Base-by-base conservation (phyloP, 495 filamentous ascomycete genomes). In the Aspergillus affinis region DNA sequence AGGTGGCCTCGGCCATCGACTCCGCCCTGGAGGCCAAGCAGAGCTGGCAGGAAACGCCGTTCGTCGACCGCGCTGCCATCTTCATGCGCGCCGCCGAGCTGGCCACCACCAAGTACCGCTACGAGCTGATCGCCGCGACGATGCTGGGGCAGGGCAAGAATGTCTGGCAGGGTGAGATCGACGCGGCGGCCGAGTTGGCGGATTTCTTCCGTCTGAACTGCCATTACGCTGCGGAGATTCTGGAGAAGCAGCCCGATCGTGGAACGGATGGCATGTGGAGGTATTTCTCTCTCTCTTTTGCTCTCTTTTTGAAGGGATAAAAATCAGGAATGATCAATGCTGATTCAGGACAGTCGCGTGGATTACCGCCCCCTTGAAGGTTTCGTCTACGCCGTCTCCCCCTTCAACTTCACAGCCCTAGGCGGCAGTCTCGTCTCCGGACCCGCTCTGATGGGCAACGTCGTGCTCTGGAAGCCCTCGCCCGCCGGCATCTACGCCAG, bases 81-180 rank as follows among this genome's bases (percentile, higher is more conserved):
- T 98, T 97, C 77, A 82, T 97, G 19, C 95, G 96, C 74, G 94
- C 93, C 2, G 93, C 93, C 17, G 93, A 97, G 73, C 78, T 98
- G 36, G 85, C 96, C 52, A 81, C 88, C 44, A 85, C 83, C 45
- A 97, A 97, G 71, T 97, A 98, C 75, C 85, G 93, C 60, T 95
- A 95, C 71, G 90, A 96, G 51, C 78, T 98, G 55, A 92, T 97
- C 83, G 92, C 94, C 2, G 88, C 91, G 1, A 98, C 93, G 0
- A 97, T 98, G 83, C 79, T 96, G 9, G 93, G 93, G 29, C 93
- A 98, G 72, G 93, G 93, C 51, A 98, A 98, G 81, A 97, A 96
- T 69, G 89, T 90, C 19, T 97, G 92, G 92, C 93, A 98, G 71
- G 93, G 90, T 48, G 93, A 98, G 80, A 97, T 97, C 62, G 93